Conservation (phyloP, 495 filamentous ascomycete genomes). For the Pyrenula massariospora region DNA sequence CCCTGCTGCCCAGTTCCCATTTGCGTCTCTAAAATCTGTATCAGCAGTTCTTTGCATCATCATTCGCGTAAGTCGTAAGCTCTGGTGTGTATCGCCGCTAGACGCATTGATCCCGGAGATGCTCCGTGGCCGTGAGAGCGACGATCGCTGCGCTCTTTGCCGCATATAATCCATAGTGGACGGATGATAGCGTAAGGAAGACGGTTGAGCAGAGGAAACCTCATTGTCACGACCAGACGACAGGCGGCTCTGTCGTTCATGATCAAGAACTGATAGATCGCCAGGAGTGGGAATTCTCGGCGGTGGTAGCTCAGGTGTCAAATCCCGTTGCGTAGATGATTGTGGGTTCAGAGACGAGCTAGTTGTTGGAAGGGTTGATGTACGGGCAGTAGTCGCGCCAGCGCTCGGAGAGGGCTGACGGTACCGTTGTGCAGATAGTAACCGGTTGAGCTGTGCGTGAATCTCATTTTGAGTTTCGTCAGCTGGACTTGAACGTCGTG, state of each 20-base stretch:
- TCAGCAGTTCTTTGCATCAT: conserved; percentile 15
- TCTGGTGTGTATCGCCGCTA: not conserved
- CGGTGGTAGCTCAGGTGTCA: not conserved
- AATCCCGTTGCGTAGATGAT: not conserved
- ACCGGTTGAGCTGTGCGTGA: not conserved
- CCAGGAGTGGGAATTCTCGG: not conserved
- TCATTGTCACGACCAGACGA: not conserved
- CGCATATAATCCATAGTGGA: not conserved
- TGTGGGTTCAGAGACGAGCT: not conserved
- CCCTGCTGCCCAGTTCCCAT: conserved; percentile 30
- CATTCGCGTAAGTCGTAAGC: not conserved
- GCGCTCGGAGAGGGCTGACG: not conserved
- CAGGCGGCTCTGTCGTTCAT: not conserved
- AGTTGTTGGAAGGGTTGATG: not conserved
- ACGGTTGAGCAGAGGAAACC: not conserved
- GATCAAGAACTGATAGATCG: not conserved
- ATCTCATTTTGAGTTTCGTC: not conserved
- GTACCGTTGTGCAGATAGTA: not conserved
- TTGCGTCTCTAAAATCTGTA: conserved; percentile 22
- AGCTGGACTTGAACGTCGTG: not conserved
- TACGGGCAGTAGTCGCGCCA: not conserved
- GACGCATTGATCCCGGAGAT: not conserved
- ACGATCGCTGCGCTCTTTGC: not conserved
- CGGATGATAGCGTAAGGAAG: not conserved
- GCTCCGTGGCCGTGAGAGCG: not conserved